Conservation (phyloP, 1,284 basidiomycete genomes). For the Ustilago xerochloae region DNA sequence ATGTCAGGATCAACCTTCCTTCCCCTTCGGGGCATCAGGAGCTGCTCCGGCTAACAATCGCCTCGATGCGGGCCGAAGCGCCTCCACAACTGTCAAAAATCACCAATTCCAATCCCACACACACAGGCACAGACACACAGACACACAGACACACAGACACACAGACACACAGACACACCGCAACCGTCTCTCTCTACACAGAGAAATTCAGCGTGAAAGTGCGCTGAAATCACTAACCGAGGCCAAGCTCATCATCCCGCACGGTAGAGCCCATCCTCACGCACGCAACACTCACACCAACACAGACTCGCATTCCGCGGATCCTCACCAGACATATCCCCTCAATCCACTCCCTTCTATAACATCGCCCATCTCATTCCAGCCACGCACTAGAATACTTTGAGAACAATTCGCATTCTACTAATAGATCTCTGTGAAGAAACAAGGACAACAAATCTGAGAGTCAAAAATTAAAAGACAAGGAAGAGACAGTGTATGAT, state of each 20-base stretch:
- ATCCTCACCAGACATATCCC: too few species aligned
- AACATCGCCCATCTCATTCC: too few species aligned
- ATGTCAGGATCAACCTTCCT: too few species aligned
- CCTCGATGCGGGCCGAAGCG: neutral
- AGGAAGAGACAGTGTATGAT: neutral
- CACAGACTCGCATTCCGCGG: too few species aligned
- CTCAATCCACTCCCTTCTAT: too few species aligned
- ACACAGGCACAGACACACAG: too few species aligned
- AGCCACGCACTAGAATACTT: neutral
- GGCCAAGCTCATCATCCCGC: neutral
- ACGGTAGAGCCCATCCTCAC: neutral
- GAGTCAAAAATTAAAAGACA: too few species aligned
- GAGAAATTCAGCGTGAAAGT: slow-evolving; percentile 6
- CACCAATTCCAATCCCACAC: too few species aligned
- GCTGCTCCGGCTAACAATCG: slow-evolving; percentile 7
- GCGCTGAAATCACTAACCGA: neutral
- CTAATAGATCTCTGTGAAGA: neutral
- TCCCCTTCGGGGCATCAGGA: too few species aligned
- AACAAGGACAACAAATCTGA: neutral
- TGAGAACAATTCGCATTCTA: neutral
- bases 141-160: too few species aligned
- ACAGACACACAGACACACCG: too few species aligned
- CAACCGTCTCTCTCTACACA: neutral
- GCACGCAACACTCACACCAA: neutral
- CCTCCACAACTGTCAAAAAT: neutral